These are phyloP conservation scores for Termitomyces sp. DNA, from an alignment of 1,284 basidiomycete genomes.

Conservation along the genomic window DNA sequence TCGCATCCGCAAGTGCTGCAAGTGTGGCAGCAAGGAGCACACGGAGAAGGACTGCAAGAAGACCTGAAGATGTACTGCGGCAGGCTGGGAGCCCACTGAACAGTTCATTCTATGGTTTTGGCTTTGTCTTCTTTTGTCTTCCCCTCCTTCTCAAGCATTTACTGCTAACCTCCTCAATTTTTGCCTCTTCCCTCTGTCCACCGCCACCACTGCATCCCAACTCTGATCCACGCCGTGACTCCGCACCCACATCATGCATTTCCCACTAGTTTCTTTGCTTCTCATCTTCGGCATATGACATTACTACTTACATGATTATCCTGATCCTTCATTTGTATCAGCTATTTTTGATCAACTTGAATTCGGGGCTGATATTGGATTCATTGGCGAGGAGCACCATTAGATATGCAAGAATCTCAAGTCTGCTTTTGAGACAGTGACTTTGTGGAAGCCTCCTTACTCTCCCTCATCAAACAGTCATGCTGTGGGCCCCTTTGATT, in stretches of 20 bases:
- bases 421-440: constrained; percentile 14
- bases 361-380: constrained; percentile 28
- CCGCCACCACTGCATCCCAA: constrained; percentile 19
- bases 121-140: background rate
- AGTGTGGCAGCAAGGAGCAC: background rate
- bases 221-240: constrained; percentile 23
- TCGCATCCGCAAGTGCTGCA: background rate
- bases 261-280: constrained; percentile 15
- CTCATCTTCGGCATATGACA: constrained; percentile 23
- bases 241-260: background rate
- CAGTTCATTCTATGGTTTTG: background rate
- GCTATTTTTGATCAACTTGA: constrained; percentile 26
- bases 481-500: constrained; percentile 22
- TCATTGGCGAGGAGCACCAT: constrained; percentile 14
- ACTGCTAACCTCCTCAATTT: background rate
- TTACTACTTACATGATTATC: constrained; percentile 26
- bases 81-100: background rate
- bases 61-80: background rate
- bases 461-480: background rate
- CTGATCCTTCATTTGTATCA: constrained; percentile 25
- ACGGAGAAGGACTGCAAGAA: background rate
- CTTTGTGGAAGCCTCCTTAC: constrained; percentile 11
- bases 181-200: background rate
- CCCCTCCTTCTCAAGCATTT: background rate
- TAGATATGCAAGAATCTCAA: constrained; percentile 3